These are phyloP conservation scores for Solanum virginianum DNA, from an alignment of 257 asterid species.

Conservation along the genomic window DNA sequence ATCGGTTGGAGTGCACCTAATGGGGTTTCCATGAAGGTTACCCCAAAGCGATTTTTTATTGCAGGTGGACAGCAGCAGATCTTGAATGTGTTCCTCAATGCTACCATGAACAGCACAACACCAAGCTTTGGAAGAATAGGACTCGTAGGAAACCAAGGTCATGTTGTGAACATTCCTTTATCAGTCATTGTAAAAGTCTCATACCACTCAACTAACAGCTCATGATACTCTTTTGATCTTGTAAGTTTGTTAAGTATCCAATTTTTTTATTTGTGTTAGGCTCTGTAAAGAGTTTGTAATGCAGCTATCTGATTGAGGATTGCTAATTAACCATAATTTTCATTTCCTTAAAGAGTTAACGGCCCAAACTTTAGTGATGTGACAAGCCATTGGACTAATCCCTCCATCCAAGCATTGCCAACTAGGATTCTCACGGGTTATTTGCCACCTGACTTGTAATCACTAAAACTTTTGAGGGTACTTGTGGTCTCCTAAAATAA, in stretches of 20 bases:
- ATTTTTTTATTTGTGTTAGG: conserved; percentile 33
- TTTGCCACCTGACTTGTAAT: too few relatives aligned
- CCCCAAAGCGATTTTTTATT: conserved; percentile 48
- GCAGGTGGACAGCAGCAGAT: conserved; percentile 62
- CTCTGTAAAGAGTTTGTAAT: conserved; percentile 42
- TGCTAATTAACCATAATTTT: not conserved
- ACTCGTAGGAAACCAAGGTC: conserved; percentile 62
- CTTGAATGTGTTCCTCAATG: conserved; percentile 38
- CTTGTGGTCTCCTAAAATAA: too few relatives aligned
- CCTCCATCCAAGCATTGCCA: too few relatives aligned
- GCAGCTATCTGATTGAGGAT: conserved; percentile 28
- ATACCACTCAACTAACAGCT: conserved; percentile 32
- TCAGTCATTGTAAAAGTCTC: conserved; percentile 58
- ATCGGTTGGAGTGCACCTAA: conserved; percentile 84
- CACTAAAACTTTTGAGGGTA: too few relatives aligned
- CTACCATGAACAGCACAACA: conserved; percentile 47
- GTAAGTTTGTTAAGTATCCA: conserved; percentile 12
- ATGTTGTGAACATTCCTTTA: conserved; percentile 58
- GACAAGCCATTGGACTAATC: too few relatives aligned
- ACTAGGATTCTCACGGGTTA: too few relatives aligned
- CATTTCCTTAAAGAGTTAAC: not conserved
- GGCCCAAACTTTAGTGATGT: too few relatives aligned
- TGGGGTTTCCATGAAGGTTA: conserved; percentile 62
- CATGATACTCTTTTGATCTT: conserved; percentile 8
- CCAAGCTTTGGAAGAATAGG: conserved; percentile 88